Conservation (phyloP, 139 green algal species). For the Closterium sp. region DNA sequence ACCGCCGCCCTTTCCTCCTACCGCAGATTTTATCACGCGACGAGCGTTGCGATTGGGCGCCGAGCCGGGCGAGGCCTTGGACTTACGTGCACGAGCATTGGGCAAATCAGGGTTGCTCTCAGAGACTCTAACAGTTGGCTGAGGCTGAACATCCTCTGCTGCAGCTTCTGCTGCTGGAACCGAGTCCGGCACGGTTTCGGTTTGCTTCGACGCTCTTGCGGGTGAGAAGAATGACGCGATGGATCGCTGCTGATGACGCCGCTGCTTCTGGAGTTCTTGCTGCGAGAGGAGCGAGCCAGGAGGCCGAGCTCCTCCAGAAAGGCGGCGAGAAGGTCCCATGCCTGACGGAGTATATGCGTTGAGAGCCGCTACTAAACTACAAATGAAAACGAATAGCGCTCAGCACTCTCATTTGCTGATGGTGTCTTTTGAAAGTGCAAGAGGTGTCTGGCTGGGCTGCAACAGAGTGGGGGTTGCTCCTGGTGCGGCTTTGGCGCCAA, state of each 20-base stretch:
- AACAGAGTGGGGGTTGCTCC: too few species aligned
- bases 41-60: not conserved
- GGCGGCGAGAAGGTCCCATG: not conserved
- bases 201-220: not conserved
- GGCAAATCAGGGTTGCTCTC: not conserved
- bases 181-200: not conserved
- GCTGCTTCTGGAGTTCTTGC: not conserved
- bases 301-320: not conserved
- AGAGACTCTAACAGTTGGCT: not conserved
- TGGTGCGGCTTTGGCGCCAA: not conserved
- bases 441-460: too few species aligned
- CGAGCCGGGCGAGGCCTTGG: not conserved
- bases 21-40: not conserved
- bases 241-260: not conserved
- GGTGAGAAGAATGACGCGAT: not conserved
- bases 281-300: not conserved
- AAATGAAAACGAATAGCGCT: too few species aligned
- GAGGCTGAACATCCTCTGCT: not conserved
- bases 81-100: not conserved
- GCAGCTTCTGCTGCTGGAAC: not conserved
- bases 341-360: not conserved
- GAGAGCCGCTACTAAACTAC: not conserved
- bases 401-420: too few species aligned
- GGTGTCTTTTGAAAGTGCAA: too few species aligned
- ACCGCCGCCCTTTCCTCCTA: not conserved